Conservation (phyloP, 495 filamentous ascomycete species). For the Friedmanniomyces endolithicus region DNA sequence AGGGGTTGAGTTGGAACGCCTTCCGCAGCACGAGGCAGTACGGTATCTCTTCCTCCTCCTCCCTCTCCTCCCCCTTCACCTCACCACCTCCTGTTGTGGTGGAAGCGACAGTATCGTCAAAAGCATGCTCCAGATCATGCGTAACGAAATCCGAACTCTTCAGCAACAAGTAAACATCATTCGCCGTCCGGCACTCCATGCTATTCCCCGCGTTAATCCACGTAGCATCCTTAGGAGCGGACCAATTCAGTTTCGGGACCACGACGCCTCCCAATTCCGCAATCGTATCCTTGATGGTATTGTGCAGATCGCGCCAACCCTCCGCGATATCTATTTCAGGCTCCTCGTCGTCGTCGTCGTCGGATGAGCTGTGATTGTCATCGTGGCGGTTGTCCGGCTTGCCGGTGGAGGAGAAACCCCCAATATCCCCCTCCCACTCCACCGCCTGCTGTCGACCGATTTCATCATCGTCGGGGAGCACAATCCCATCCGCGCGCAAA, state of each 20-base stretch:
- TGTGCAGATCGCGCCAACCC: conserved; percentile 60
- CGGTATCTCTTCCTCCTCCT: conserved; percentile 32
- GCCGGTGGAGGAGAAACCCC: conserved; percentile 34
- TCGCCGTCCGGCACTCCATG: conserved; percentile 71
- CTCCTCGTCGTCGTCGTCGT: conserved; percentile 30
- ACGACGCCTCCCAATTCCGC: conserved; percentile 67
- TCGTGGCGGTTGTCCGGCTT: conserved; percentile 20
- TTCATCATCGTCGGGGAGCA: conserved; percentile 53
- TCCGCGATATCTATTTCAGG: conserved; percentile 44
- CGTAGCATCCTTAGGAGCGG: conserved; percentile 88
- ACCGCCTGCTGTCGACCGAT: conserved; percentile 31
- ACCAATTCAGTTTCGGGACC: conserved; percentile 93
- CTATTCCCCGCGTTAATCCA: conserved; percentile 90
- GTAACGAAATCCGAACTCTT: conserved; percentile 89
- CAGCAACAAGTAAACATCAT: conserved; percentile 85
- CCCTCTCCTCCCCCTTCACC: too few species aligned
- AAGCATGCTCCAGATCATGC: conserved; percentile 86
- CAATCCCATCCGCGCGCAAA: conserved; percentile 83
- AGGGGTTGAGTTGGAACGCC: conserved; percentile 70
- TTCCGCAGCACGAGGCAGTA: conserved; percentile 71
- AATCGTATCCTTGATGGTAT: conserved; percentile 62
- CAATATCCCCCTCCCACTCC: conserved; percentile 32
- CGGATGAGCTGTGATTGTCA: too few species aligned
- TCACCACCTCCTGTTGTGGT: too few species aligned
- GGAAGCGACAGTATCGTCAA: conserved; percentile 71